Evolutionary conservation across 352 stramenopile species (phyloP), one percentile per base, ranked within the genome.

Genomic region (Pythium biforme): DNA sequence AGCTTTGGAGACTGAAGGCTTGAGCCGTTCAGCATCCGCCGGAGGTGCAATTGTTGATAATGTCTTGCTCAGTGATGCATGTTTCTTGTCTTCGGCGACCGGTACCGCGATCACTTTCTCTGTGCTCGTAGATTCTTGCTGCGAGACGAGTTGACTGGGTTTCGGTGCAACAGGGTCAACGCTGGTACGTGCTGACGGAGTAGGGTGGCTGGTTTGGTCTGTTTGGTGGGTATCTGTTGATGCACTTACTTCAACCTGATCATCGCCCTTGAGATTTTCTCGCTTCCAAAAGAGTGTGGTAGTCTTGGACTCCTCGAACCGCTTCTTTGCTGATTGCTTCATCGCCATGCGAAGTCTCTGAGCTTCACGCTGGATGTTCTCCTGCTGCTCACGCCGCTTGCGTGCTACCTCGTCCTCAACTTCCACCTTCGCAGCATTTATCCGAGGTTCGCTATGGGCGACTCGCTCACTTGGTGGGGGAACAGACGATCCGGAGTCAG

Each of bases 221-320:
- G 8, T 23, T 47, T 25, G 40, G 40, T 11, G 40, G 4, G 14
- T 8, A 15, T 47, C 40, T 25, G 20, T 12, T 47, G 40, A 47
- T 10, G 34, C 4, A 37, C 20, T 33, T 20, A 48, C 11, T 5
- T 59, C 39, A 12, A 25, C 10, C 25, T 34, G 52, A 40, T 14
- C 17, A 0, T 59, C 53, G 1, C 20, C 10, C 31, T 84, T 88
- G 15, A 73, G 33, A 22, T 86, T 66, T 26, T 89, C 77, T 19
- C 78, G 65, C 63, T 88, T 86, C 78, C 79, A 89, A 48, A 88
- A 87, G 1, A 73, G 59, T 31, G 75, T 83, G 25, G 65, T 89
- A n/a, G 77, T 75, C 62, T 86, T 90, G 5, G 83, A 80, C 68
- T 90, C 75, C 68, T 93, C 83, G 37, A 92, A 76, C 3, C 83